Percentiles rank a stretch among this genome's conserved stretches.
phyloP scores from a whole-genome alignment of 495 filamentous ascomycete genomes.

The Tuber brumale region DNA sequence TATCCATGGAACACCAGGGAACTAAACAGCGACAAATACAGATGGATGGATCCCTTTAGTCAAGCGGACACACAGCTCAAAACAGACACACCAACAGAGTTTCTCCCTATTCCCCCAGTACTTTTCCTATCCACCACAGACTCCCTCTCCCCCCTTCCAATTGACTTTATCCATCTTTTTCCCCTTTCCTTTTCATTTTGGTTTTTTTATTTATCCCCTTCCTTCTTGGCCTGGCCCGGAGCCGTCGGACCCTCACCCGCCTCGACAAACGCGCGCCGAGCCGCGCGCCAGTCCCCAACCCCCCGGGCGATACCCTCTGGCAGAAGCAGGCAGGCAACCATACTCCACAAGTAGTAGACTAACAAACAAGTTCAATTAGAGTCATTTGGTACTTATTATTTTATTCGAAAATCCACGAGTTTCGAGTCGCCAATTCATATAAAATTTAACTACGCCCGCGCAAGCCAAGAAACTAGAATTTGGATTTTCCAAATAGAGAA shows the following conservation, averaged over 20 bases:
- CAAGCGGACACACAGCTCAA: neutral
- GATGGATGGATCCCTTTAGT: too few species aligned
- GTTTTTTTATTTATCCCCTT: neutral
- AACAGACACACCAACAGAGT: neutral
- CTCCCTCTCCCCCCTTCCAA: neutral
- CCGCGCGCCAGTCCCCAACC: neutral
- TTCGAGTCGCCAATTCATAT: too few species aligned
- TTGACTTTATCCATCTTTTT: neutral
- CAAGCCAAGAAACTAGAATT: too few species aligned
- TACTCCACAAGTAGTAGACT: neutral
- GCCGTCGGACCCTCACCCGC: neutral
- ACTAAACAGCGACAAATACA: too few species aligned
- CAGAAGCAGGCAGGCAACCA: neutral
- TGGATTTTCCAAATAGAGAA: too few species aligned
- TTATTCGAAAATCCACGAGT: too few species aligned
- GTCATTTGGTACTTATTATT: too few species aligned
- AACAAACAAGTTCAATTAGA: neutral
- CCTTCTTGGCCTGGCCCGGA: neutral
- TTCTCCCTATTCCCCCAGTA: neutral
- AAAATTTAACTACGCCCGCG: too few species aligned
- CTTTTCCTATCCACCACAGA: neutral
- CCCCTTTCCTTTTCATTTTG: neutral
- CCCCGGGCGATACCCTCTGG: neutral
- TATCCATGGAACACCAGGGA: too few species aligned
- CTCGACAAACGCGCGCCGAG: neutral